Evolutionary conservation across 1,284 basidiomycete genomes (phyloP).

Genomic region (Leccinum subrobustum): DNA sequence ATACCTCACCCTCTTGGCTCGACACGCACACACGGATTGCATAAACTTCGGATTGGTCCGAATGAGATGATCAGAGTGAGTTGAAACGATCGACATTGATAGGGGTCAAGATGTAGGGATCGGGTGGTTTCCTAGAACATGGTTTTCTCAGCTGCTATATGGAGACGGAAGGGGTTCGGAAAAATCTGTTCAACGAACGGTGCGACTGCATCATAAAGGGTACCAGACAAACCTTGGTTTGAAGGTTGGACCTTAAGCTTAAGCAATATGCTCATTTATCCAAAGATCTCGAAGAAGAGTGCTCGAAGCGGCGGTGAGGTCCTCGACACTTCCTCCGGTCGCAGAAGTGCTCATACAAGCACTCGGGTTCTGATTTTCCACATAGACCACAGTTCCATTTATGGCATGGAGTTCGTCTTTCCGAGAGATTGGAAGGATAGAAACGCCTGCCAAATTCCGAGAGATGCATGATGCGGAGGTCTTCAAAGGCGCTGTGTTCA

Average conservation of each 20-base stretch:
- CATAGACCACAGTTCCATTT: background rate
- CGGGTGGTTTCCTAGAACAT: conserved; percentile 12
- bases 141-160: conserved; percentile 11
- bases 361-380: background rate
- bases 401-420: background rate
- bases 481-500: background rate
- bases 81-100: conserved; percentile 36
- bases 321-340: background rate
- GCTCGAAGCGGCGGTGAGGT: background rate
- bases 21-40: too few relatives aligned
- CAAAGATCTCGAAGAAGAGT: background rate
- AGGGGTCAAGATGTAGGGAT: conserved; percentile 34
- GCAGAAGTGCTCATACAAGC: background rate
- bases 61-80: conserved; percentile 4
- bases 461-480: background rate
- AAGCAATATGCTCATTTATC: background rate
- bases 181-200: conserved; percentile 21
- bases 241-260: background rate
- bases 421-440: background rate
- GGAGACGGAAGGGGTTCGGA: conserved; percentile 16
- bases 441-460: background rate
- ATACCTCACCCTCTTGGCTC: too few relatives aligned
- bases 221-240: background rate
- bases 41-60: background rate
- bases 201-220: background rate